Evolutionary conservation across 768 basidiomycete genomes (phyloP).

Genomic region (Coprinellus micaceus): DNA sequence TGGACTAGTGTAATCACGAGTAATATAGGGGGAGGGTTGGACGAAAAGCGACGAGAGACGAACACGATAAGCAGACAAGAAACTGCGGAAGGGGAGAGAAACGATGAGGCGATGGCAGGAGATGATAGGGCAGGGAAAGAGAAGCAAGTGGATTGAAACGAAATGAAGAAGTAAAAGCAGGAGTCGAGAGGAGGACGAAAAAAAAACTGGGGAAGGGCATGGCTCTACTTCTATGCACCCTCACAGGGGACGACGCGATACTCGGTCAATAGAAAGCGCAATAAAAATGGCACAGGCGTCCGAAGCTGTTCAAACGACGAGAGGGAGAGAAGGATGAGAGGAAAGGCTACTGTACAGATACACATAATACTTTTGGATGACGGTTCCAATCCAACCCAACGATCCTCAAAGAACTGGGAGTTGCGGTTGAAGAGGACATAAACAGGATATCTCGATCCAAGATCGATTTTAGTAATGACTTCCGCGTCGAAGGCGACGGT

Average conservation of each 20-base stretch:
- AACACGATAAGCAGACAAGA: neutral
- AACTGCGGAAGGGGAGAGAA: neutral
- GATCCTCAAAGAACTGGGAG: too few relatives aligned
- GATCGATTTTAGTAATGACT: too few relatives aligned
- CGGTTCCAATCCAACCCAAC: too few relatives aligned
- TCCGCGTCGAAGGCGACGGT: neutral
- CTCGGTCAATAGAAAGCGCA: neutral
- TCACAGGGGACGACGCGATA: neutral
- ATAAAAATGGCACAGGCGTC: neutral
- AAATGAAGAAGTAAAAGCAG: neutral
- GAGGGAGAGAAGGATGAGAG: neutral
- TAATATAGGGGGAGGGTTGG: neutral
- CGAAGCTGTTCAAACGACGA: too few relatives aligned
- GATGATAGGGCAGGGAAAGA: neutral
- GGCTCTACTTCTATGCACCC: neutral
- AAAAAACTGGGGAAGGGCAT: neutral
- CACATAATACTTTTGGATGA: neutral
- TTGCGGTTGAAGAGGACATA: too few relatives aligned
- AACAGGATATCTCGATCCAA: too few relatives aligned
- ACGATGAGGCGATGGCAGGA: neutral
- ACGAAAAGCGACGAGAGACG: neutral
- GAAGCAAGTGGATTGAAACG: neutral
- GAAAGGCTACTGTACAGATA: neutral
- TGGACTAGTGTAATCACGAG: neutral
- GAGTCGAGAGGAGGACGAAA: neutral